These are phyloP conservation scores for Vachellia pachyceras DNA, from an alignment of 306 rosid species.

Conservation along the genomic window DNA sequence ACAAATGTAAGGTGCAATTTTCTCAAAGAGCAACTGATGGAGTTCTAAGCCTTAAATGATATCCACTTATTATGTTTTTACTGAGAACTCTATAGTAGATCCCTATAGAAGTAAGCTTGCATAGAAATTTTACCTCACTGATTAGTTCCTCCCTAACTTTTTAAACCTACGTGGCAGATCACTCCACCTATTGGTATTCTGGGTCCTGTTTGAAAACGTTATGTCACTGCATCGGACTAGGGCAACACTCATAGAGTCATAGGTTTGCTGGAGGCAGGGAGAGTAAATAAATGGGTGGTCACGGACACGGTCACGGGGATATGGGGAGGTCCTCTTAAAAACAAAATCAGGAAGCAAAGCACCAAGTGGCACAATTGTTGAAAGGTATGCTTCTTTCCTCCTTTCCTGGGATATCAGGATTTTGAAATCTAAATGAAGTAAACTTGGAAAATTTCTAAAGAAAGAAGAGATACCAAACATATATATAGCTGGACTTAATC, in stretches of 20 bases:
- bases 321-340: slow-evolving; percentile 88
- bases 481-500: neutral
- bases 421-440: neutral
- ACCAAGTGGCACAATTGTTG: slow-evolving; percentile 55
- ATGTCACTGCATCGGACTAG: slow-evolving; percentile 94
- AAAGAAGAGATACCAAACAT: neutral
- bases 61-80: neutral
- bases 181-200: slow-evolving; percentile 78
- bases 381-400: slow-evolving; percentile 51
- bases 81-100: neutral
- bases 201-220: slow-evolving; percentile 80
- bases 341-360: slow-evolving; percentile 61
- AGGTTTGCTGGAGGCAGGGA: slow-evolving; percentile 84
- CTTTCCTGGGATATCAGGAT: neutral
- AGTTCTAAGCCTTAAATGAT: neutral
- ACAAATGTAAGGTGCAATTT: neutral
- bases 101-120: neutral
- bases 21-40: neutral
- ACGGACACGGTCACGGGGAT: slow-evolving; percentile 95
- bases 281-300: slow-evolving; percentile 93
- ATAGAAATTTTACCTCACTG: neutral
- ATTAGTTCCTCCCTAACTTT: slow-evolving; percentile 14
- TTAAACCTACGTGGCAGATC: slow-evolving; percentile 57
- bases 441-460: neutral
- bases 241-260: slow-evolving; percentile 81